Conservation (phyloP, 805 yeast genomes). For the Starmerella floris region DNA sequence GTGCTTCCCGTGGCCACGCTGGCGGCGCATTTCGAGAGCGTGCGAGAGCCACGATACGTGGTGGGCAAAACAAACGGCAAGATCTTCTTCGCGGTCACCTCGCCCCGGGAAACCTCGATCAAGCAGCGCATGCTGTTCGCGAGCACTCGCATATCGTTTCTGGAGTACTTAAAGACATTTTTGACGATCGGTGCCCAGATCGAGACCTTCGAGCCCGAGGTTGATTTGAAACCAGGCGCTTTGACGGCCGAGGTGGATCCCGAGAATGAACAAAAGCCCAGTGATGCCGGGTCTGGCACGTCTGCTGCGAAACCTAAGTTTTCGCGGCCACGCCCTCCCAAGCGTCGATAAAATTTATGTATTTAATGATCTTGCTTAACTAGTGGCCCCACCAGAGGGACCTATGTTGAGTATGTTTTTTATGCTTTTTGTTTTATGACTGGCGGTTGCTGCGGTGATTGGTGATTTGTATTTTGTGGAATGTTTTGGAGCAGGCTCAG, state of each 20-base stretch:
- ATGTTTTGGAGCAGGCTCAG: too few relatives aligned
- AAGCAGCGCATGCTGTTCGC: constrained; percentile 90
- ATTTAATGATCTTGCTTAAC: too few relatives aligned
- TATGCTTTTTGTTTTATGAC: too few relatives aligned
- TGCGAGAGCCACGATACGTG: constrained; percentile 44
- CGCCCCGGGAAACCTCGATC: constrained; percentile 83
- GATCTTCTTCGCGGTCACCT: constrained; percentile 59
- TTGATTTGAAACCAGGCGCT: constrained; percentile 3
- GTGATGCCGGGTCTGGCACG: background rate
- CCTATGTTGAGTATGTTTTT: too few relatives aligned
- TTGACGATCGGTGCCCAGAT: constrained; percentile 4
- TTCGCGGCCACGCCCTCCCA: constrained; percentile 19
- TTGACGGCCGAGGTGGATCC: constrained; percentile 7
- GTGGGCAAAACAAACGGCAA: constrained; percentile 21
- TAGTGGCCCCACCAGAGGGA: too few relatives aligned
- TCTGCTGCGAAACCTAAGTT: constrained; percentile 10
- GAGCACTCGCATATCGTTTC: constrained; percentile 40
- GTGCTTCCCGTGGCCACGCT: constrained; percentile 22
- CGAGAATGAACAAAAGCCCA: background rate
- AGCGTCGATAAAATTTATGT: constrained; percentile 5
- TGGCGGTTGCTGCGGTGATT: too few relatives aligned
- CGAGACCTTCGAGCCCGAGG: constrained; percentile 17
- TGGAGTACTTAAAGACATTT: constrained; percentile 20
- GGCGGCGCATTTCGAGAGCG: constrained; percentile 27
- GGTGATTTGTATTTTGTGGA: too few relatives aligned